These are phyloP conservation scores for Gracilaria gracilis DNA, from an alignment of 23 red algal species.

Conservation along the genomic window DNA sequence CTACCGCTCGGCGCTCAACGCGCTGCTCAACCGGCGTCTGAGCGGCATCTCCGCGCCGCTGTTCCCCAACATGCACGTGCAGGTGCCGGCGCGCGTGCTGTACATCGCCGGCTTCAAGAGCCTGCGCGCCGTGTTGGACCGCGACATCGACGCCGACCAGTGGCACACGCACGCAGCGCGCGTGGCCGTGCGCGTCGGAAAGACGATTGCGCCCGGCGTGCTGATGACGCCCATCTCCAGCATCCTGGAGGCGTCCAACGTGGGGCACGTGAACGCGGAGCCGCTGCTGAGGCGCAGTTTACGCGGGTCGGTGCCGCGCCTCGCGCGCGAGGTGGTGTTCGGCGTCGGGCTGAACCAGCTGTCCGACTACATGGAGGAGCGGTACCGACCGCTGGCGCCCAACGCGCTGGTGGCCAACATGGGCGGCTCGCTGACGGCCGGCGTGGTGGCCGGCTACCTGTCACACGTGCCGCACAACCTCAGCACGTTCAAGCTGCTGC, in stretches of 20 bases:
- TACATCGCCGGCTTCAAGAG: slow-evolving; percentile 84
- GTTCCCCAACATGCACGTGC: slow-evolving; percentile 88
- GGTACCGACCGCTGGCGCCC: slow-evolving; percentile 14
- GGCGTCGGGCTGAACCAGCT: slow-evolving; percentile 85
- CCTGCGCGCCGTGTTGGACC: slow-evolving; percentile 68
- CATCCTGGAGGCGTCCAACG: slow-evolving; percentile 83
- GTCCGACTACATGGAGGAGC: slow-evolving; percentile 79
- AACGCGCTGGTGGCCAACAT: slow-evolving; percentile 71
- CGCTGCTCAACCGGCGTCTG: slow-evolving; percentile 75
- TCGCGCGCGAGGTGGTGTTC: slow-evolving; percentile 73
- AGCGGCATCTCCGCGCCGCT: slow-evolving; percentile 48
- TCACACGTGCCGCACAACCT: slow-evolving; percentile 86
- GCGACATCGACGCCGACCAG: slow-evolving; percentile 45
- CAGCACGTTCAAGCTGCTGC: slow-evolving; percentile 73
- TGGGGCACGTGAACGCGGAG: slow-evolving; percentile 58
- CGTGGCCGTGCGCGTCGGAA: slow-evolving; percentile 44
- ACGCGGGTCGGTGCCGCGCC: slow-evolving; percentile 61
- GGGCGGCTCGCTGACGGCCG: slow-evolving; percentile 59
- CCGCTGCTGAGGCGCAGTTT: slow-evolving; percentile 22
- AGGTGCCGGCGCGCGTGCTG: slow-evolving; percentile 75
- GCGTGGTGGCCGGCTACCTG: slow-evolving; percentile 72
- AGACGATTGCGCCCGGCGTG: slow-evolving; percentile 74
- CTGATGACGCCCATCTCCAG: slow-evolving; percentile 82
- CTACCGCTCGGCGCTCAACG: slow-evolving; percentile 85
- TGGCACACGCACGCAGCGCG: slow-evolving; percentile 19